Evolutionary conservation across 1,284 basidiomycete species (phyloP), one percentile per base, ranked within the genome.

Genomic region (Salmacisia buchloeana): DNA sequence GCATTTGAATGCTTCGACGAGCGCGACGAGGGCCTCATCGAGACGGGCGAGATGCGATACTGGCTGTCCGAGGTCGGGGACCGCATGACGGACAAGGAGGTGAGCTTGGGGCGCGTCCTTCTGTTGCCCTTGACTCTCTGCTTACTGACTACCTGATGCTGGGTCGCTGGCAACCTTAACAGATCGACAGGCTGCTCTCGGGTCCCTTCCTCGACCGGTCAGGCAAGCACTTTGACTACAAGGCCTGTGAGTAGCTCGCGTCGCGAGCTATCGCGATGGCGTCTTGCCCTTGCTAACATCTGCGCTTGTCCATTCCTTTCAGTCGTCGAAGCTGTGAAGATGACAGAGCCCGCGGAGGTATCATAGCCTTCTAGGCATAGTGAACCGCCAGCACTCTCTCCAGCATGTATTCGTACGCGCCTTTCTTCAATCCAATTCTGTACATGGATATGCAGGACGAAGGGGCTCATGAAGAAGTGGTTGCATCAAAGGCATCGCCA

Each of bases 1-100:
- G 77, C 77, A 1, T 79, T 79, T 56, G 75, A 74, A 59, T 78
- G 77, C 63, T 79, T 79, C 59, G 77, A 78, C 45, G 77, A 78
- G 57, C 66, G 67, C 46, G 77, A 78, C 56, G 70, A 72, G 39
- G 77, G 77, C 21, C 64, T 66, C 41, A 71, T 77, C 49, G 70
- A 76, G 39, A 69, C 69, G 18, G 63, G 63, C 2, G 72, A 72
- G 54, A 54, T 78, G 58, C 58, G 73, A 21, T 74, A 75, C 43
- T 76, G 74, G 74, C 60, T 76, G 21, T 61, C 63, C 45, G 70
- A 75, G 60, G 73, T 76, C 0, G 74, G 71, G 1, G 76, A 79
- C 57, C 69, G 74, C 29, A 72, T 79, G 66, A 62, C 63, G 1
- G 74, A 77, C 36, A 38, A 64, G 25, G 71, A 76, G 63, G 74